Evolutionary conservation across 2,329 filamentous ascomycete species (phyloP).

Genomic region (Lomentospora prolificans): DNA sequence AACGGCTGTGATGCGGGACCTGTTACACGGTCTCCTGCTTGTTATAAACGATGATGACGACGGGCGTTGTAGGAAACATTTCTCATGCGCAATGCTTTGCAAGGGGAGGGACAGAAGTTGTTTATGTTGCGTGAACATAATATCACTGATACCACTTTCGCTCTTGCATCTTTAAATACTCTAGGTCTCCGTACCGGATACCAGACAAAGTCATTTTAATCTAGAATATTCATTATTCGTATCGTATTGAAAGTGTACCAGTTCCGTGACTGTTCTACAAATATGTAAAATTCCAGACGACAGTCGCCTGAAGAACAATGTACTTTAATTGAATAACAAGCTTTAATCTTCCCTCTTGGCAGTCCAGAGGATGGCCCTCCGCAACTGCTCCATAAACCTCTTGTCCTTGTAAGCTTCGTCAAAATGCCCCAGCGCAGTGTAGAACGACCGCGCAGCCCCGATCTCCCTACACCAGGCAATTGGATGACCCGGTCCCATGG

Average conservation of each 20-base stretch:
- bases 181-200: not conserved
- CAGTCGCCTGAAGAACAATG: too few species aligned
- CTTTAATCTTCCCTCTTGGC: not conserved
- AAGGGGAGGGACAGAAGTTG: too few species aligned
- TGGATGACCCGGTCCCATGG: conserved; percentile 26
- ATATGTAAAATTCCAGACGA: too few species aligned
- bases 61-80: too few species aligned
- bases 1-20: too few species aligned
- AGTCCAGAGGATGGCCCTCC: conserved; percentile 1
- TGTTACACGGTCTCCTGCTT: too few species aligned
- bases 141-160: not conserved
- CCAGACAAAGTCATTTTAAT: not conserved
- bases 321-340: too few species aligned
- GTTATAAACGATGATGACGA: not conserved
- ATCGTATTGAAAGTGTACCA: not conserved
- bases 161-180: not conserved
- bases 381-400: conserved; percentile 3
- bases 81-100: too few species aligned
- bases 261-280: not conserved
- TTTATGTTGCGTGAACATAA: not conserved
- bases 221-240: not conserved
- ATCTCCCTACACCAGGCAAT: conserved; percentile 30
- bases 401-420: conserved; percentile 26
- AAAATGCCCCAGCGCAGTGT: conserved; percentile 32
- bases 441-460: conserved; percentile 27